These are phyloP conservation scores for Mycena latifolia DNA, from an alignment of 768 basidiomycete species.

Conservation along the genomic window DNA sequence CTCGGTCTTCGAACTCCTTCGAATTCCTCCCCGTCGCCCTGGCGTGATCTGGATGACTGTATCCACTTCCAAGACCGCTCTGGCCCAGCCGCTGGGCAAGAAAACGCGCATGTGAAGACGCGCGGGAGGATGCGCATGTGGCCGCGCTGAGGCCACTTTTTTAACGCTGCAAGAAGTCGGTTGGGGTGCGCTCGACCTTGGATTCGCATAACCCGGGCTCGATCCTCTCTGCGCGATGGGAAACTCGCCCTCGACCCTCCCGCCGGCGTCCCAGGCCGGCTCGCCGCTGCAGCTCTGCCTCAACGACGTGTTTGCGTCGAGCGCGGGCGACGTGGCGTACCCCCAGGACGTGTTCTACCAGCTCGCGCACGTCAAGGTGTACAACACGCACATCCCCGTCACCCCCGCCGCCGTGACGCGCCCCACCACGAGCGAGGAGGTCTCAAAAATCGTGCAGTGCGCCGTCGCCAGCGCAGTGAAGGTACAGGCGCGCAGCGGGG, in stretches of 20 bases:
- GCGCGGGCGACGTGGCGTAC: conserved; percentile 18
- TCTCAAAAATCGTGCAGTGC: conserved; percentile 6
- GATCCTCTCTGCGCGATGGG: background rate
- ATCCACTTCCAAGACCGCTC: too few relatives aligned
- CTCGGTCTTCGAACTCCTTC: too few relatives aligned
- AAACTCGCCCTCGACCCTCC: background rate
- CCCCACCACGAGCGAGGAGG: conserved; percentile 31
- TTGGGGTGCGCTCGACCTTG: too few relatives aligned
- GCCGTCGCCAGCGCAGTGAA: conserved; percentile 9
- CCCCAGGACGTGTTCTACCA: conserved; percentile 30
- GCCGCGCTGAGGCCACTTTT: too few relatives aligned
- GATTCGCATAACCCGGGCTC: background rate
- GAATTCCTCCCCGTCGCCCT: too few relatives aligned
- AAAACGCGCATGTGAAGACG: too few relatives aligned
- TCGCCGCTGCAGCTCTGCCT: conserved; percentile 34
- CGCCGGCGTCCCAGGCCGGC: conserved; percentile 17
- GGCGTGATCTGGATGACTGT: too few relatives aligned
- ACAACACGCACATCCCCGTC: conserved; percentile 33
- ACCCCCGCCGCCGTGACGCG: conserved; percentile 40
- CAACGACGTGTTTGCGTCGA: conserved; percentile 28
- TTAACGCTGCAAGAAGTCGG: too few relatives aligned
- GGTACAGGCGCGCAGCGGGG: conserved; percentile 23
- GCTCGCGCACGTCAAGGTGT: conserved; percentile 25
- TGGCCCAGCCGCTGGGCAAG: too few relatives aligned
- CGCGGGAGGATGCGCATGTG: too few relatives aligned